Base-by-base conservation (phyloP, 495 filamentous ascomycete genomes). In the Xylaria grammica region DNA sequence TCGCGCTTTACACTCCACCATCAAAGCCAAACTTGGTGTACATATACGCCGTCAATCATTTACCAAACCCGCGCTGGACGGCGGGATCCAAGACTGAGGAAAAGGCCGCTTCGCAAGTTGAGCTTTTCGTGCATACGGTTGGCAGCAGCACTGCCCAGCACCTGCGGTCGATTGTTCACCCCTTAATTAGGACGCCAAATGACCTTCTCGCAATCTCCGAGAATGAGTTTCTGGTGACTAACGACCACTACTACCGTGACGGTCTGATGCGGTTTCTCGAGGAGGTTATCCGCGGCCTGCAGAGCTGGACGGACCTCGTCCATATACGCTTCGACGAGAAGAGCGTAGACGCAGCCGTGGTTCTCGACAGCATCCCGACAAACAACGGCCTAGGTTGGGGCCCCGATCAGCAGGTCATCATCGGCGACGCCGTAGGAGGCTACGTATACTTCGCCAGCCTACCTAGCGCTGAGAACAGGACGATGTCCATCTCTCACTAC, bases 41-140 rank as follows among this genome's bases (percentile, higher is more conserved):
- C 70, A 84, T 89, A 65, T 85, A 83, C 60, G 86, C 82, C 8
- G 70, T 89, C 49, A 90, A 90, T 62, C 86, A 90, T 49, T 57
- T 81, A 20, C 74, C 82, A 0, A 84, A 86, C 60, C 77, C 77
- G 0, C 73, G 72, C 3, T 79, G 67, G 65, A 75, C 71, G 59
- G 50, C 51, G 50, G 66, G 22, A 29, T 49, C 62, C 20, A 57
- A 19, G 22, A 69, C 65, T 17, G 56, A 71, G 19, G 74, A 19
- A 24, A 76, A 79, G 46, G 75, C 79, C 4, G 75, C 76, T 6
- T 86, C 87, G 0, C 84, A 85, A 26, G 71, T 89, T 42, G 86
- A 89, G 65, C 59, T 89, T 20, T 89, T 89, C 68, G 81, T 83
- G 54, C 84, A 89, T 63, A 68, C 67, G 0, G 60, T 81, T 26